Evolutionary conservation across 371 early-diverging fungal genomes (phyloP), one percentile per base, ranked within the genome.

Genomic region (Mortierella sp.): DNA sequence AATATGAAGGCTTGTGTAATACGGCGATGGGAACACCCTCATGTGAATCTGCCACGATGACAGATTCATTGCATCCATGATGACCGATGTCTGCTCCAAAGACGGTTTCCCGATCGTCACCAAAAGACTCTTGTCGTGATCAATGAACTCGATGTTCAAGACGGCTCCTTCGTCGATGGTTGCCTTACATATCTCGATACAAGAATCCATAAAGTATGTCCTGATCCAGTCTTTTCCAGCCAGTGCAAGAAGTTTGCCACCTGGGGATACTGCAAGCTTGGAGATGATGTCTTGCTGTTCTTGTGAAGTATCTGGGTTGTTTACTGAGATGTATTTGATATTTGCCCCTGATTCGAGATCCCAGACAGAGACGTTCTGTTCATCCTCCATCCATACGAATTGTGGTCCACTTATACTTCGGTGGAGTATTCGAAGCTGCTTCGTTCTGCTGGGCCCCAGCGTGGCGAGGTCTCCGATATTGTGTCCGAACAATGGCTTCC

Each of bases 381-480:
- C 28, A 43, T 64, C 64, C 30, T 64, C 64, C 64, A 56, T 51
- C 64, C 64, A 64, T 23, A 56, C 42, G 23, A 64, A 64, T 1
- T 31, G 19, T 12, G 64, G 50, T 9, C 64, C 64, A 42, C 56
- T 43, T 8, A 64, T 48, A 23, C 64, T 64, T 16, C 19, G 39
- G 38, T 49, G 49, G 24, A 64, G 64, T 23, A 34, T 42, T 18
- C 64, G 50, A 1, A 64, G 64, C 39, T 64, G 64, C 13, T 24
- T 19, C 23, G 26, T 19, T 9, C n/a, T n/a, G n/a, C 64, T 49
- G 31, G 55, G 50, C 16, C 47, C 43, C 43, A 47, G 55, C 19
- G 56, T 42, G 1, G 43, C 12, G 9, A 64, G 45, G 3, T 51
- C 41, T 12, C 64, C 64, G n/a, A 64, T 64, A 7, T 56, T 50